phyloP scores from a whole-genome alignment of 805 yeast species.

The Pichia pseudocactophila region DNA sequence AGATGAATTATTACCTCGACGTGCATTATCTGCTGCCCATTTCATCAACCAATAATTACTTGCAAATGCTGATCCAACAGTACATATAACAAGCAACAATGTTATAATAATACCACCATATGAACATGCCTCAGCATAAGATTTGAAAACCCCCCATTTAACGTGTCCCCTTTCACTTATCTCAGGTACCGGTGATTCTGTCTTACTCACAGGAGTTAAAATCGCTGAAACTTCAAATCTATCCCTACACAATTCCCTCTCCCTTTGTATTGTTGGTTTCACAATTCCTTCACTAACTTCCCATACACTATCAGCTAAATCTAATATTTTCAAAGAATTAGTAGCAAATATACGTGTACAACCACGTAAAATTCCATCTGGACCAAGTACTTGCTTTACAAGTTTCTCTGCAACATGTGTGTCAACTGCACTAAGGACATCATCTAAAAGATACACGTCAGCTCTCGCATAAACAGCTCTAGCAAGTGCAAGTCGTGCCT shows the following conservation, averaged over 20 bases:
- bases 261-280: no score
- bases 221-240: slow-evolving; percentile 38
- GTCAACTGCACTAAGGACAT: slow-evolving; percentile 92
- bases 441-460: slow-evolving; percentile 83
- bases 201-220: slow-evolving; percentile 47
- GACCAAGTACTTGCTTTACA: slow-evolving; percentile 45
- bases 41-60: slow-evolving; percentile 58
- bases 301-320: no score
- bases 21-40: slow-evolving; percentile 54
- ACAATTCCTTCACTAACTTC: no score
- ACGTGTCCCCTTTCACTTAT: slow-evolving; percentile 44
- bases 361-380: slow-evolving; percentile 38
- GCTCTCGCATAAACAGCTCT: slow-evolving; percentile 94
- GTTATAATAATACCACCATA: slow-evolving; percentile 37
- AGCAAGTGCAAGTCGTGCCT: slow-evolving; percentile 89
- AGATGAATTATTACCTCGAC: slow-evolving; percentile 33
- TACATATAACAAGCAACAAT: slow-evolving; percentile 24
- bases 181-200: slow-evolving; percentile 21
- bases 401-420: slow-evolving; percentile 90
- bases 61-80: slow-evolving; percentile 27
- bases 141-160: slow-evolving; percentile 40
- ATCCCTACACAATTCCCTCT: no score
- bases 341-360: slow-evolving; percentile 52
- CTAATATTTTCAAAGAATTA: slow-evolving; percentile 28
- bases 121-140: slow-evolving; percentile 55